Evolutionary conservation across 768 basidiomycete species (phyloP), one percentile per base, ranked within the genome.

Genomic region (Naematelia encephala): DNA sequence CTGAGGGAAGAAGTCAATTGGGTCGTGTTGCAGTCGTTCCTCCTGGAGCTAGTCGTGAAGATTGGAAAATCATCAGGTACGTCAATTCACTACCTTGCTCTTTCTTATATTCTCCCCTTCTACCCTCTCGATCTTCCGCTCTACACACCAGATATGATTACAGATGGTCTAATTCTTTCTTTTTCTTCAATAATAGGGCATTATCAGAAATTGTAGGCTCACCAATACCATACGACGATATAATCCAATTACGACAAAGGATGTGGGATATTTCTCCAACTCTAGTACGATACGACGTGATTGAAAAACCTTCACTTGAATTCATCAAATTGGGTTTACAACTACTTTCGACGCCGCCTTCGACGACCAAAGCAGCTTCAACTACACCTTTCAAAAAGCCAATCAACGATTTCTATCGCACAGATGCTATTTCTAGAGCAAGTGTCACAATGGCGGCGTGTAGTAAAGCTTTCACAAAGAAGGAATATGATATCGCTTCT

Each of bases 201-300:
- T 80, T 99, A 1, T 91, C 90, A 10, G 96, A 99, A 73, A 81
- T 91, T 30, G 75, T 91, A n/a, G 90, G 86, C 21, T 67, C 78
- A 0, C 86, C 89, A 16, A 76, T 98, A 51, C 90, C 91, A 0
- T 99, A 99, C 72, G 91, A 96, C 67, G 89, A 92, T 67, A 82
- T 89, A 12, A 79, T 92, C 4, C 80, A 82, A 47, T 80, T 99
- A 46, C 85, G 93, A 34, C 91, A 97, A 71, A 85, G 96, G 30
- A 84, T 98, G 84, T 97, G 94, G 94, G 92, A 94, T 74, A 86
- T 99, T 63, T 89, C 90, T 21, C 96, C 96, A 1, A 82, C 90
- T 1, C 81, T 97, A 25, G 85, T 94, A 34, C 82, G 91, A 63
- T 92, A 93, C 73, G 91, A 93, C 67, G 79, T 80, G 45, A 81